phyloP scores from a whole-genome alignment of 495 filamentous ascomycete genomes.

The Sporormia fimetaria region DNA sequence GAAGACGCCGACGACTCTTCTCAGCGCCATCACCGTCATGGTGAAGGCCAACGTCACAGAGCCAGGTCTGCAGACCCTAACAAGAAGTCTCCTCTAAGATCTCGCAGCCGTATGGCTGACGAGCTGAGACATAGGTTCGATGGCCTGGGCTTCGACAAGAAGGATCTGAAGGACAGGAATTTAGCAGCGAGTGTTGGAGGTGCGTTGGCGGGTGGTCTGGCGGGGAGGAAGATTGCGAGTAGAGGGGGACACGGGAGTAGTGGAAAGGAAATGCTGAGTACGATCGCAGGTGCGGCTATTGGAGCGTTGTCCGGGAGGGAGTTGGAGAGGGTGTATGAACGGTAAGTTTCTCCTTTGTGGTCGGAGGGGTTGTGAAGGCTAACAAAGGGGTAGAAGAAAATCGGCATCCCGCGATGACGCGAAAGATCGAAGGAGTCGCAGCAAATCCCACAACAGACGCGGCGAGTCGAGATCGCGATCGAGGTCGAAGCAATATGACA shows the following conservation, averaged over 20 bases:
- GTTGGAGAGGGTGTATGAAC: constrained; percentile 22
- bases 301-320: constrained; percentile 16
- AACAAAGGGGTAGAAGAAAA: background rate
- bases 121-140: constrained; percentile 22
- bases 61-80: constrained; percentile 23
- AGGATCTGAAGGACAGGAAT: constrained; percentile 15
- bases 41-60: constrained; percentile 14
- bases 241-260: no score
- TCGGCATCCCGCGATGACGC: background rate
- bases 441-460: background rate
- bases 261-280: constrained; percentile 22
- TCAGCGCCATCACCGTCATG: constrained; percentile 14
- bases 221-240: no score
- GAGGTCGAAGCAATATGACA: background rate
- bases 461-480: constrained; percentile 8
- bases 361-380: background rate
- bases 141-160: constrained; percentile 6
- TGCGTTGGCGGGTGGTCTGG: constrained; percentile 25
- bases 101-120: constrained; percentile 23
- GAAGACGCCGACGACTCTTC: constrained; percentile 4
- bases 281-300: constrained; percentile 21
- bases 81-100: no score
- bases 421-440: constrained; percentile 9
- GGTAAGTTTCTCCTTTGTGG: constrained; percentile 15
- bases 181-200: constrained; percentile 22